A percentile compares a stretch with the other conserved stretches of the same genome.
Conservation (phyloP, 2,329 filamentous ascomycete genomes). For the Scortechinia acanthostroma region DNA sequence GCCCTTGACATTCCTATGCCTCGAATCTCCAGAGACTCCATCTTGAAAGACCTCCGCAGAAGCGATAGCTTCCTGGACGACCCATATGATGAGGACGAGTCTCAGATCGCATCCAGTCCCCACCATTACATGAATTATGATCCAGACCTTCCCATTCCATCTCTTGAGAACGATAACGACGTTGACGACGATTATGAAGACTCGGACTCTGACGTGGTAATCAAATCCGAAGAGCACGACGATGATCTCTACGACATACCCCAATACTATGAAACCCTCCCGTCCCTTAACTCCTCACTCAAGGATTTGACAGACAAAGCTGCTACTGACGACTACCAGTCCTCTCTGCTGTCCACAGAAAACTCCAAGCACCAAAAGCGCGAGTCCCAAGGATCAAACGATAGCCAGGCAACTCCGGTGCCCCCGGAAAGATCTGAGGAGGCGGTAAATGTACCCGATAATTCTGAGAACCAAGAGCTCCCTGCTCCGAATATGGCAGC, state of each 20-base stretch:
- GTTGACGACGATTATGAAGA: slow-evolving; percentile 52
- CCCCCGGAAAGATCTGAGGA: not conserved
- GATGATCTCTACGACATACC: slow-evolving; percentile 92
- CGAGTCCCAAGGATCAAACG: too few species aligned
- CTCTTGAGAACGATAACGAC: slow-evolving; percentile 10
- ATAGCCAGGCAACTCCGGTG: too few species aligned
- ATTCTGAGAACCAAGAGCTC: slow-evolving; percentile 29
- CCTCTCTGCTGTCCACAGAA: too few species aligned
- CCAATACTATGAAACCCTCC: slow-evolving; percentile 74
- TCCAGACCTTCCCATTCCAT: slow-evolving; percentile 10
- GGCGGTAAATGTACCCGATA: not conserved
- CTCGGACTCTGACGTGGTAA: slow-evolving; percentile 52
- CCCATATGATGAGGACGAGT: not conserved
- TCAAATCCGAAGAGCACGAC: slow-evolving; percentile 56
- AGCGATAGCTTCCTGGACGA: not conserved
- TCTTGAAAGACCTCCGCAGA: not conserved
- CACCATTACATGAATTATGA: slow-evolving; percentile 8
- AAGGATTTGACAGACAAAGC: not conserved
- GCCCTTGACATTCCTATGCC: not conserved
- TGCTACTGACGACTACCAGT: not conserved
- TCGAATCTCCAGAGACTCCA: slow-evolving; percentile 2
- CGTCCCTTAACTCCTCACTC: slow-evolving; percentile 34
- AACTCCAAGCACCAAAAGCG: too few species aligned
- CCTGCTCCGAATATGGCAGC: slow-evolving; percentile 28
- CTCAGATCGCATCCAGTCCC: slow-evolving; percentile 3